Evolutionary conservation across 768 basidiomycete genomes (phyloP).

Genomic region (Ramaria sp.): DNA sequence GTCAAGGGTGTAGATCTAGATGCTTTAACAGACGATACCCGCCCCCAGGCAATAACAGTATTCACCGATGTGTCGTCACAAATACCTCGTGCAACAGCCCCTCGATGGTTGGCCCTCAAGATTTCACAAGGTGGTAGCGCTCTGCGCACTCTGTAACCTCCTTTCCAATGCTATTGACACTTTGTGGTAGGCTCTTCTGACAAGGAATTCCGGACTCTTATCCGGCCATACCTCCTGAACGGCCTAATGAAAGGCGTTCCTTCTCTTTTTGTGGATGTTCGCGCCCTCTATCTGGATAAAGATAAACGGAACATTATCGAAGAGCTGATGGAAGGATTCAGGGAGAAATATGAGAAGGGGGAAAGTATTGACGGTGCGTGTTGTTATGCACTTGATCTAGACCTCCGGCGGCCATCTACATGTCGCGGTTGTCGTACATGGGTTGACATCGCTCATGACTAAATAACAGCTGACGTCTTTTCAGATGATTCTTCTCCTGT

Average conservation of each 20-base stretch:
- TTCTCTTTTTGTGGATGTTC: slow-evolving; percentile 87
- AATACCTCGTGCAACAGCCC: slow-evolving; percentile 58
- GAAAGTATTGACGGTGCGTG: not conserved
- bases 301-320: slow-evolving; percentile 62
- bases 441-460: slow-evolving; percentile 13
- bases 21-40: slow-evolving; percentile 36
- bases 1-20: slow-evolving; percentile 53
- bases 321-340: slow-evolving; percentile 47
- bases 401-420: slow-evolving; percentile 4
- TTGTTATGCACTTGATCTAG: not conserved
- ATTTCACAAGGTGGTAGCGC: slow-evolving; percentile 38
- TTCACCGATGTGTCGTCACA: slow-evolving; percentile 51
- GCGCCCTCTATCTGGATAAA: slow-evolving; percentile 60
- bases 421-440: slow-evolving; percentile 1
- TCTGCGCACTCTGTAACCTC: not conserved
- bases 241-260: slow-evolving; percentile 81
- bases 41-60: slow-evolving; percentile 39
- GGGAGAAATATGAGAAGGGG: slow-evolving; percentile 19
- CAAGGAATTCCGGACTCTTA: slow-evolving; percentile 55
- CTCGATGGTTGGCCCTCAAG: slow-evolving; percentile 61
- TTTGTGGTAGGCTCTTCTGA: slow-evolving; percentile 25
- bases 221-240: slow-evolving; percentile 52
- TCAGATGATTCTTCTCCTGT: slow-evolving; percentile 23
- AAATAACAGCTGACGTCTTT: not conserved
- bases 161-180: not conserved